Percentiles rank a stretch among this genome's conserved stretches.
Evolutionary conservation across 2,329 filamentous ascomycete genomes (phyloP).

Genomic region (Acephala macrosclerotiorum): DNA sequence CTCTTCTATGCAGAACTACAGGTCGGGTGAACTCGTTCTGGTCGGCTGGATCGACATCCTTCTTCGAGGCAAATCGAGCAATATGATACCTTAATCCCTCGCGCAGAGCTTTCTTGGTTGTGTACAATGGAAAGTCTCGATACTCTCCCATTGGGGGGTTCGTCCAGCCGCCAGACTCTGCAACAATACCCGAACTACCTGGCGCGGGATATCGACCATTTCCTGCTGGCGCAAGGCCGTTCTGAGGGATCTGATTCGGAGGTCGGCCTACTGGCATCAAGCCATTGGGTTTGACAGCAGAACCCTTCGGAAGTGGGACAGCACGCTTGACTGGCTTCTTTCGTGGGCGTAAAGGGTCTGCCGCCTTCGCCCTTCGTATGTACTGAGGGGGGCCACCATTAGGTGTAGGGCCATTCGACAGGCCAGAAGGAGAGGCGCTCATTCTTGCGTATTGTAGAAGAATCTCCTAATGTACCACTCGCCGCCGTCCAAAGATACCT

Average conservation of each 20-base stretch:
- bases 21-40: constrained; percentile 86
- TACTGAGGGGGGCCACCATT: constrained; percentile 54
- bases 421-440: constrained; percentile 53
- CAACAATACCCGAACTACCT: constrained; percentile 50
- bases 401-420: constrained; percentile 55
- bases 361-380: constrained; percentile 56
- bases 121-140: constrained; percentile 74
- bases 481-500: background rate
- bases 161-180: constrained; percentile 64
- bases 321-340: constrained; percentile 55
- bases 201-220: constrained; percentile 17
- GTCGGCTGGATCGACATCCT: constrained; percentile 72
- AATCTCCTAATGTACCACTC: background rate
- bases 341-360: constrained; percentile 70
- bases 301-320: constrained; percentile 39
- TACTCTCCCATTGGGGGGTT: constrained; percentile 54
- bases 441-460: constrained; percentile 38
- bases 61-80: constrained; percentile 72
- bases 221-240: constrained; percentile 25
- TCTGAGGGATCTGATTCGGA: constrained; percentile 28
- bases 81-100: constrained; percentile 87
- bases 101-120: constrained; percentile 81
- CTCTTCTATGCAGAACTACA: constrained; percentile 86
- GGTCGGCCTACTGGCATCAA: constrained; percentile 25
- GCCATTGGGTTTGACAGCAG: constrained; percentile 33